Conservation (phyloP, 2,329 filamentous ascomycete species). For the Pseudogymnoascus sp. region DNA sequence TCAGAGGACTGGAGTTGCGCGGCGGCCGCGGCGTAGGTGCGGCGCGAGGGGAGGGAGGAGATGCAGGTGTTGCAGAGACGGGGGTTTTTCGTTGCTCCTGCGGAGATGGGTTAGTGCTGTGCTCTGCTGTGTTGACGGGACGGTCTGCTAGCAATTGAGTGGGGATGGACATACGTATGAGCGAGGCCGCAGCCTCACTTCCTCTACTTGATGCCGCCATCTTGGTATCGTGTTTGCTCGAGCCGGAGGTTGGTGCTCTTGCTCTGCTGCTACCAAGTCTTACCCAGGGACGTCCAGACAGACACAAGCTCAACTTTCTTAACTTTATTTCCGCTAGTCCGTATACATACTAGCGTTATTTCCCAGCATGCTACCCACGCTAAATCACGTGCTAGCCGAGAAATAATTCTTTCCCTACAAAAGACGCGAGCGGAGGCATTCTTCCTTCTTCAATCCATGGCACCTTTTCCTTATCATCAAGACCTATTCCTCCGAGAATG, state of each 20-base stretch:
- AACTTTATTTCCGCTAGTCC: conserved; percentile 7
- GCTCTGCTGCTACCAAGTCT: not conserved
- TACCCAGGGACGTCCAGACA: not conserved
- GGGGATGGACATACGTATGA: conserved; percentile 39
- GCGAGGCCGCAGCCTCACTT: conserved; percentile 38
- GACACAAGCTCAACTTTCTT: conserved; percentile 8
- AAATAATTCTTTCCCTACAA: conserved; percentile 5
- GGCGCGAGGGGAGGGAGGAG: conserved; percentile 13
- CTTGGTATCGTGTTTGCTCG: conserved; percentile 8
- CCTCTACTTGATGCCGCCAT: conserved; percentile 54
- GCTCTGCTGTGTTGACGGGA: not conserved
- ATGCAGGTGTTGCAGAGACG: conserved; percentile 23
- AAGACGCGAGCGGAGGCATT: conserved; percentile 13
- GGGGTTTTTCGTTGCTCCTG: conserved; percentile 22
- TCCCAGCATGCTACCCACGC: not conserved
- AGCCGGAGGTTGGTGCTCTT: conserved; percentile 5
- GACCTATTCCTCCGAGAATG: conserved; percentile 61
- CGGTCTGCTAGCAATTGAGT: not conserved
- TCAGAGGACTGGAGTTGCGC: conserved; percentile 19
- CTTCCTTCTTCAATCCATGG: conserved; percentile 45
- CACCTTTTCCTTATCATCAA: conserved; percentile 95
- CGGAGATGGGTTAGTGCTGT: not conserved
- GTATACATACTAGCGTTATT: not conserved
- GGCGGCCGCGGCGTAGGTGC: conserved; percentile 25
- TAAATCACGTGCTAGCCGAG: conserved; percentile 14